These are phyloP conservation scores for Rhynchospora breviuscula DNA, from an alignment of 176 grass and related monocot genomes.

Conservation along the genomic window DNA sequence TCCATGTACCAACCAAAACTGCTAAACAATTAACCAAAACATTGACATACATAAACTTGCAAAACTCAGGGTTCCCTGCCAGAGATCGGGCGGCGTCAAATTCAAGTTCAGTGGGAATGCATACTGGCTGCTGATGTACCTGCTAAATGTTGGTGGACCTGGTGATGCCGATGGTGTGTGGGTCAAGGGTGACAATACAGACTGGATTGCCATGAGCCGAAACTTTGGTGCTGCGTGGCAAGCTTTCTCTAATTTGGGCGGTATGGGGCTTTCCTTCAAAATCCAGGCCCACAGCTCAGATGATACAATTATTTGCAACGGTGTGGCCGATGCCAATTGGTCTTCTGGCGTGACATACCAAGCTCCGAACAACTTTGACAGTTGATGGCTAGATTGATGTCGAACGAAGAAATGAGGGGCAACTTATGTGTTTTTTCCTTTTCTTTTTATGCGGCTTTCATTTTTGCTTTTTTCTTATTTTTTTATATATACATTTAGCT, in stretches of 20 bases:
- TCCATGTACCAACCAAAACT: not conserved
- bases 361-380: conserved; percentile 44
- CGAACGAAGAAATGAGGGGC: not conserved
- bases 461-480: not conserved
- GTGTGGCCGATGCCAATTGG: conserved; percentile 40
- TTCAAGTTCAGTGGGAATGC: conserved; percentile 51
- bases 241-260: conserved; percentile 33
- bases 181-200: conserved; percentile 21
- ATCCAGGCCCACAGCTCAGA: conserved; percentile 30
- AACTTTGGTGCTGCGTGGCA: conserved; percentile 57
- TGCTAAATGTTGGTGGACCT: conserved; percentile 44
- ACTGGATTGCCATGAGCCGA: conserved; percentile 30
- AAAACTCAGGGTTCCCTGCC: conserved; percentile 41
- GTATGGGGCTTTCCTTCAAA: conserved; percentile 27
- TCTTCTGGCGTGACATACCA: conserved; percentile 40
- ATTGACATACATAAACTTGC: not conserved
- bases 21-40: not conserved
- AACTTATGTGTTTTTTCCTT: not conserved
- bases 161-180: conserved; percentile 31
- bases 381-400: conserved; percentile 3
- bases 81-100: conserved; percentile 34
- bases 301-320: conserved; percentile 29
- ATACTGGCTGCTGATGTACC: conserved; percentile 58
- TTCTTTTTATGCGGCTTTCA: not conserved
- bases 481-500: not conserved